Conservation (phyloP, 768 basidiomycete genomes). For the Agaricus sinodeliciosus region DNA sequence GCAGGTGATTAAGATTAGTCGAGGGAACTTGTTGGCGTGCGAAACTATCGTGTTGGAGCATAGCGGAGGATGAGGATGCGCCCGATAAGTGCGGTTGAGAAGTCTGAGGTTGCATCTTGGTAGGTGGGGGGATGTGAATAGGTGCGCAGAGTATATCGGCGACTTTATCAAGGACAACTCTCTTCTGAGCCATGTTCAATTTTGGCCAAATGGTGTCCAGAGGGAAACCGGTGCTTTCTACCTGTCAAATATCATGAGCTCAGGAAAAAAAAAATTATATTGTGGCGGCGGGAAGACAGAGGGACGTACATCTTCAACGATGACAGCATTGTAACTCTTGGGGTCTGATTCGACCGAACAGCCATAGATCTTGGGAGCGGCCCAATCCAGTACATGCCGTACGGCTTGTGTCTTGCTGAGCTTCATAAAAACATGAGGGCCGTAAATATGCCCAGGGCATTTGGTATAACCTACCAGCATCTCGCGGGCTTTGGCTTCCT, state of each 20-base stretch:
- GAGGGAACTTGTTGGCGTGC: neutral
- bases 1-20: constrained; percentile 2
- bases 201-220: constrained; percentile 1
- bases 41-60: neutral
- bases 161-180: constrained; percentile 6
- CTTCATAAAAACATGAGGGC: neutral
- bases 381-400: constrained; percentile 9
- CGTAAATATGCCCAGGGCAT: neutral
- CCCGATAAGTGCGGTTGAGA: neutral
- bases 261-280: no score
- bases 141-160: constrained; percentile 9
- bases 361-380: constrained; percentile 10
- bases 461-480: neutral
- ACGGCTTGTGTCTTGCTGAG: neutral
- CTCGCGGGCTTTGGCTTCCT: constrained; percentile 4
- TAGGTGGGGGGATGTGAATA: constrained; percentile 1
- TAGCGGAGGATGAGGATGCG: constrained; percentile 1
- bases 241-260: neutral
- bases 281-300: neutral
- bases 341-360: neutral
- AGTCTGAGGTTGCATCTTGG: constrained; percentile 1
- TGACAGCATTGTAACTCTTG: constrained; percentile 7
- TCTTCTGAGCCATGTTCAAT: constrained; percentile 2
- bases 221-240: neutral
- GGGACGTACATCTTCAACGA: constrained; percentile 9